Evolutionary conservation across 805 yeast genomes (phyloP).

Genomic region (Metschnikowia cerradonensis): DNA sequence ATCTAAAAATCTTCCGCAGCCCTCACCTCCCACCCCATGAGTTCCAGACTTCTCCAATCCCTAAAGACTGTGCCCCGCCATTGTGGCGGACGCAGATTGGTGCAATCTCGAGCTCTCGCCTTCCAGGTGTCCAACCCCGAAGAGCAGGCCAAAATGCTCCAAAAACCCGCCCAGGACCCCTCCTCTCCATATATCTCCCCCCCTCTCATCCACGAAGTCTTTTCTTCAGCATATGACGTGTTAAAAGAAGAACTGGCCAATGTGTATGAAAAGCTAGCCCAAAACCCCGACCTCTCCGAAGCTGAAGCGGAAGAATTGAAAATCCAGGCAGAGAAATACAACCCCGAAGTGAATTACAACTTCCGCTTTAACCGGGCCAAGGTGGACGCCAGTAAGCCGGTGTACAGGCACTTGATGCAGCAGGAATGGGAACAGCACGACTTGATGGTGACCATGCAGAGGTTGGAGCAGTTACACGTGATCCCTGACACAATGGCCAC

Average conservation of each 20-base stretch:
- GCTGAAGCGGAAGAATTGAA: conserved; percentile 26
- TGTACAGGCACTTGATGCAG: conserved; percentile 67
- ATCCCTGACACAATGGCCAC: conserved; percentile 96
- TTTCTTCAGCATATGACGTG: conserved; percentile 60
- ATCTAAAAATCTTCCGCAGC: conserved; percentile 4
- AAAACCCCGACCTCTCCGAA: conserved; percentile 17
- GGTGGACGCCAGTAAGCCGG: conserved; percentile 69
- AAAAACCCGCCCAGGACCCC: conserved; percentile 42
- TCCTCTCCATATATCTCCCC: conserved; percentile 66
- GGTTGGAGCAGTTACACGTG: conserved; percentile 77
- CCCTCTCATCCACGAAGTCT: conserved; percentile 63
- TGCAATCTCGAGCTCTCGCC: neutral
- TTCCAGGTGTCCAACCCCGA: neutral
- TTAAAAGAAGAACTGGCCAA: conserved; percentile 48
- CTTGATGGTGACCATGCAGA: conserved; percentile 82
- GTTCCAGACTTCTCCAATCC: neutral
- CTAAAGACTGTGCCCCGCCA: neutral
- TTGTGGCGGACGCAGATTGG: neutral
- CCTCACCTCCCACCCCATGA: neutral
- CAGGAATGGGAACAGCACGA: conserved; percentile 69
- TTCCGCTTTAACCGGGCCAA: conserved; percentile 41
- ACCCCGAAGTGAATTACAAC: conserved; percentile 84
- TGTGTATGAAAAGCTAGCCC: conserved; percentile 33
- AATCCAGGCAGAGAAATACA: conserved; percentile 62
- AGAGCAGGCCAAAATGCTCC: neutral